Conservation (phyloP, 2,329 filamentous ascomycete genomes). For the Xylaria sp. region DNA sequence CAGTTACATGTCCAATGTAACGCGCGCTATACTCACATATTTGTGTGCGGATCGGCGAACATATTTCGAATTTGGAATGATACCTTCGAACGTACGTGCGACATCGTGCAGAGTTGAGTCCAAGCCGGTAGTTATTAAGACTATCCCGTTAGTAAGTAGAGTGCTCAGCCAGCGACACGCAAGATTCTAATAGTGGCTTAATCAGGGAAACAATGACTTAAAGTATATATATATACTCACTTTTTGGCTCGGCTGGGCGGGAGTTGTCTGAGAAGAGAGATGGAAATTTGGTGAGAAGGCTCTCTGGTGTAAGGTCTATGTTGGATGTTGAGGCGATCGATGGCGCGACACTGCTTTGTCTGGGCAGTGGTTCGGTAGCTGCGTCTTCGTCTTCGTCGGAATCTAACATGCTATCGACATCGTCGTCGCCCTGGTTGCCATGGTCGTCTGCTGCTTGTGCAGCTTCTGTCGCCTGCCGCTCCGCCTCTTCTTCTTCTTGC, state of each 20-base stretch:
- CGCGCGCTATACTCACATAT: constrained; percentile 59
- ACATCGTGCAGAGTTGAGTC: constrained; percentile 89
- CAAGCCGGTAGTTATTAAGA: constrained; percentile 90
- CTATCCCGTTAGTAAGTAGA: constrained; percentile 23
- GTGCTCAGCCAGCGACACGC: background rate
- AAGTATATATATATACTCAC: constrained; percentile 18
- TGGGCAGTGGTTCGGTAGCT: constrained; percentile 58
- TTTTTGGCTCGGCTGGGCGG: constrained; percentile 75
- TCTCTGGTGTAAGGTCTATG: constrained; percentile 70
- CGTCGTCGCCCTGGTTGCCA: constrained; percentile 58
- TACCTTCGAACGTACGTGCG: constrained; percentile 78
- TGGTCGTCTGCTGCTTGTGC: constrained; percentile 50
- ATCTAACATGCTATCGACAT: constrained; percentile 82
- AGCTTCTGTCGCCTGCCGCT: constrained; percentile 58
- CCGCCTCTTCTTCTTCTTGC: constrained; percentile 58
- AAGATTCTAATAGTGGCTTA: background rate
- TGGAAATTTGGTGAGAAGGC: constrained; percentile 70
- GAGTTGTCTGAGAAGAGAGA: constrained; percentile 67
- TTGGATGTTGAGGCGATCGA: constrained; percentile 70
- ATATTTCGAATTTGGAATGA: constrained; percentile 90
- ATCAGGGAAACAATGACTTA: background rate
- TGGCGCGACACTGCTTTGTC: constrained; percentile 63
- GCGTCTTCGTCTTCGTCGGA: constrained; percentile 64
- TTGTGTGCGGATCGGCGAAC: constrained; percentile 86
- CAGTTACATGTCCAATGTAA: too few relatives aligned